A percentile compares a stretch with the other conserved stretches of the same genome.
Evolutionary conservation across 2,329 filamentous ascomycete species (phyloP).

Genomic region (Chalara sp.): DNA sequence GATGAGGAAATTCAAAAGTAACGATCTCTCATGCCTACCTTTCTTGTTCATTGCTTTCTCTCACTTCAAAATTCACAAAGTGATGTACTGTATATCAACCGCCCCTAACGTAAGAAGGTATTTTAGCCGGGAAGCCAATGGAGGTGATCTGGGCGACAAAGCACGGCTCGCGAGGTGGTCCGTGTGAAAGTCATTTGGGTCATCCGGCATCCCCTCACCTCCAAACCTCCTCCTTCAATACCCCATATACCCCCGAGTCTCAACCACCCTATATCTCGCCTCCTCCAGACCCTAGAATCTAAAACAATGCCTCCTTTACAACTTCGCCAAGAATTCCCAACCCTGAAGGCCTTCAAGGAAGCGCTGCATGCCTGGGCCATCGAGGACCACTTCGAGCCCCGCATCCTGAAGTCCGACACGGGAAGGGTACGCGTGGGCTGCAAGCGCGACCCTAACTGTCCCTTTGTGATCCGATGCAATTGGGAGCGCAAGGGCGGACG

Average conservation of each 20-base stretch:
- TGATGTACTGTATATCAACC: too few species aligned
- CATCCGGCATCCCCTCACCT: neutral
- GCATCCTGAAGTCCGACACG: slow-evolving; percentile 27
- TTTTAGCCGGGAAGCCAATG: too few species aligned
- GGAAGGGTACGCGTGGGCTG: slow-evolving; percentile 28
- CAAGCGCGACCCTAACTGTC: slow-evolving; percentile 26
- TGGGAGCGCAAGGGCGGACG: slow-evolving; percentile 25
- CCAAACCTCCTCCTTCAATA: neutral
- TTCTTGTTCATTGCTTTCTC: too few species aligned
- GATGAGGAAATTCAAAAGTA: slow-evolving; percentile 6
- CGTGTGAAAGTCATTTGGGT: neutral
- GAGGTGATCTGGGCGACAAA: neutral
- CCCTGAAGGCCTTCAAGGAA: slow-evolving; percentile 27
- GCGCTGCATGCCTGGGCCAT: slow-evolving; percentile 28
- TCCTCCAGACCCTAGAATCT: neutral
- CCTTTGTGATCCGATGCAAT: slow-evolving; percentile 27
- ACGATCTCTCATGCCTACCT: neutral
- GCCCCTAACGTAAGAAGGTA: too few species aligned
- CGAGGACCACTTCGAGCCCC: slow-evolving; percentile 28
- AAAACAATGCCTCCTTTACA: slow-evolving; percentile 25
- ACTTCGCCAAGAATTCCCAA: slow-evolving; percentile 26
- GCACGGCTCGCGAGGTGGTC: neutral
- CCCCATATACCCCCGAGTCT: neutral
- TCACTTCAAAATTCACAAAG: too few species aligned
- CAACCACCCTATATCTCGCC: neutral